These are phyloP conservation scores for Fusarium incarnatum DNA, from an alignment of 2,329 filamentous ascomycete species.

Conservation along the genomic window DNA sequence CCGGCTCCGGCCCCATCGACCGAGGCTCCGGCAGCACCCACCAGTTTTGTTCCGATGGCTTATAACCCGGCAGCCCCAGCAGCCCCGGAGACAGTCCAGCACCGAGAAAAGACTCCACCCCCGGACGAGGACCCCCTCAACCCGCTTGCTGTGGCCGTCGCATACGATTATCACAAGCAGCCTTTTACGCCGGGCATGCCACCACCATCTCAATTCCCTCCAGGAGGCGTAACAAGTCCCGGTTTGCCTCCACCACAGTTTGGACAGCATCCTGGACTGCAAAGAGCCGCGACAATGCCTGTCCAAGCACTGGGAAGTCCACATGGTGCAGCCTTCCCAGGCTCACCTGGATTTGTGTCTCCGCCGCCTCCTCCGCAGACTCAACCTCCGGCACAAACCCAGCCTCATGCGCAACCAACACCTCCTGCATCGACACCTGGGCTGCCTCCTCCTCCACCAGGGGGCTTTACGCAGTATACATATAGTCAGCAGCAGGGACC, in stretches of 20 bases:
- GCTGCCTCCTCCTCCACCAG: constrained; percentile 58
- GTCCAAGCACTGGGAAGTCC: constrained; percentile 57
- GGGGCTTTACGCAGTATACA: constrained; percentile 68
- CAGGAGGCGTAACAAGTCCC: constrained; percentile 57
- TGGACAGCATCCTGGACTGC: constrained; percentile 59
- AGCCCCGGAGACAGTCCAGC: constrained; percentile 76
- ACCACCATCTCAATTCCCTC: constrained; percentile 59
- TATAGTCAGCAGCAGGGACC: constrained; percentile 49
- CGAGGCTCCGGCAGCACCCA: constrained; percentile 39
- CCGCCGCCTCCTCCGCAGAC: constrained; percentile 48
- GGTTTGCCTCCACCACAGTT: constrained; percentile 58
- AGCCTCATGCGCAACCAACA: constrained; percentile 48
- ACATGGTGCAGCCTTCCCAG: constrained; percentile 60
- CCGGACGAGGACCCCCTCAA: constrained; percentile 72
- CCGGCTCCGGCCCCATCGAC: constrained; percentile 25
- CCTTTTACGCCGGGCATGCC: constrained; percentile 66
- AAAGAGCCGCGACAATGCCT: constrained; percentile 64
- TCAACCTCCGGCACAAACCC: constrained; percentile 48
- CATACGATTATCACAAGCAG: constrained; percentile 65
- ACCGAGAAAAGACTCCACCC: constrained; percentile 84
- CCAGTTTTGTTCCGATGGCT: constrained; percentile 71
- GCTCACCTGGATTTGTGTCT: constrained; percentile 58
- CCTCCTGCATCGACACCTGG: constrained; percentile 53
- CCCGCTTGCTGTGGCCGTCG: constrained; percentile 68
- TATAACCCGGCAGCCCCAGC: constrained; percentile 85